A percentile compares a stretch with the other conserved stretches of the same genome.
Conservation (phyloP, 306 rosid genomes). For the Quercus aquifolioides region DNA sequence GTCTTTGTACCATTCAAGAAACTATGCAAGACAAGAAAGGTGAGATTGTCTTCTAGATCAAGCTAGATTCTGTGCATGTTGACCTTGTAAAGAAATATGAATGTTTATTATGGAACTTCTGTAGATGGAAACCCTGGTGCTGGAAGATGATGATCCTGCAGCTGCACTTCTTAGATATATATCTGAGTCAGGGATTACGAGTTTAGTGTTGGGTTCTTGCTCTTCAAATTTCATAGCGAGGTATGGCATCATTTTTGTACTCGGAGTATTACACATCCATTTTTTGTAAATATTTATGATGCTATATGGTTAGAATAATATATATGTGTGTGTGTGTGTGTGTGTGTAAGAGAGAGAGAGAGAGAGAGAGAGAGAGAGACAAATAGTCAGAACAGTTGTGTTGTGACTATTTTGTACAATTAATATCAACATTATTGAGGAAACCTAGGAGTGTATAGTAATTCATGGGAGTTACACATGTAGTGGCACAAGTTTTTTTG, state of each 20-base stretch:
- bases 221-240: conserved; percentile 63
- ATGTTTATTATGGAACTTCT: conserved; percentile 26
- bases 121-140: conserved; percentile 70
- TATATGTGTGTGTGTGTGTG: neutral
- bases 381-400: too few relatives aligned
- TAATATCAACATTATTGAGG: neutral
- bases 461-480: neutral
- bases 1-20: conserved; percentile 61
- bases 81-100: neutral
- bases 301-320: neutral
- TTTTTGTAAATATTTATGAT: neutral
- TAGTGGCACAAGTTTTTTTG: conserved; percentile 4
- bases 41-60: conserved; percentile 20
- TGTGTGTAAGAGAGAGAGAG: too few relatives aligned
- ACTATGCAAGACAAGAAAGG: conserved; percentile 50
- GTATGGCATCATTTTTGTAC: conserved; percentile 25
- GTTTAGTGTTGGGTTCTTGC: conserved; percentile 66
- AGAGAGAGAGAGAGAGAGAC: too few relatives aligned
- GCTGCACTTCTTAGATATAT: conserved; percentile 59
- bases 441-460: neutral
- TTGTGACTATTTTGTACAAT: neutral
- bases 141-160: conserved; percentile 82
- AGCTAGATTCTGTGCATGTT: conserved; percentile 16
- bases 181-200: conserved; percentile 51
- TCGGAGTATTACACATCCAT: neutral